Evolutionary conservation across 2,329 filamentous ascomycete genomes (phyloP).

Genomic region (Metarhizium sp.): DNA sequence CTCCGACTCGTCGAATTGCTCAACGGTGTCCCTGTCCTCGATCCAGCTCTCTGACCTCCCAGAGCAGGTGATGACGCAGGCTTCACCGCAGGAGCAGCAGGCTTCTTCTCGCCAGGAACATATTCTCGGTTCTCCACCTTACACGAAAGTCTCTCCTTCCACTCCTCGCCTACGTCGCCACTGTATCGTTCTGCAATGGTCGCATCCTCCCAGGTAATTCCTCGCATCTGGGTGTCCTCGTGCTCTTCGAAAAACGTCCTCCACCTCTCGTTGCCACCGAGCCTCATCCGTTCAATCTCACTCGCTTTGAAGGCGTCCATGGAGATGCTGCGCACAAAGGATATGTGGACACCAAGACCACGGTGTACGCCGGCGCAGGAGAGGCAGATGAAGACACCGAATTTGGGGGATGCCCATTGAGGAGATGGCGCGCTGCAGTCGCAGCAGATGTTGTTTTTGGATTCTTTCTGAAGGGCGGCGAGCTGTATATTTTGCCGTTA

Average conservation of each 20-base stretch:
- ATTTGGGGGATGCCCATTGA: constrained; percentile 97
- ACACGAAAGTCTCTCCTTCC: constrained; percentile 79
- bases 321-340: constrained; percentile 92
- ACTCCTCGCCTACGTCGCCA: constrained; percentile 85
- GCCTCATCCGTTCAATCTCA: constrained; percentile 89
- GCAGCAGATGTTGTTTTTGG: constrained; percentile 83
- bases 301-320: constrained; percentile 97
- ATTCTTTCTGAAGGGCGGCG: constrained; percentile 80
- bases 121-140: constrained; percentile 87
- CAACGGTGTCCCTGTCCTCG: constrained; percentile 32
- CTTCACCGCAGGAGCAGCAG: constrained; percentile 14
- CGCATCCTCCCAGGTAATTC: constrained; percentile 71
- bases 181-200: constrained; percentile 88
- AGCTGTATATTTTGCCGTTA: constrained; percentile 47
- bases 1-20: constrained; percentile 29
- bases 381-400: constrained; percentile 97
- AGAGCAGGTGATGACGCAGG: constrained; percentile 22
- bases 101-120: constrained; percentile 59
- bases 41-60: constrained; percentile 22
- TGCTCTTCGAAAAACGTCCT: constrained; percentile 76
- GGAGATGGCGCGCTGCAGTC: constrained; percentile 93
- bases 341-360: constrained; percentile 93
- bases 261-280: constrained; percentile 84
- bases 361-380: constrained; percentile 92
- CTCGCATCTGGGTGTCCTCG: constrained; percentile 54